Base-by-base conservation (phyloP, 2,329 filamentous ascomycete genomes). In the Talaromyces sp. region DNA sequence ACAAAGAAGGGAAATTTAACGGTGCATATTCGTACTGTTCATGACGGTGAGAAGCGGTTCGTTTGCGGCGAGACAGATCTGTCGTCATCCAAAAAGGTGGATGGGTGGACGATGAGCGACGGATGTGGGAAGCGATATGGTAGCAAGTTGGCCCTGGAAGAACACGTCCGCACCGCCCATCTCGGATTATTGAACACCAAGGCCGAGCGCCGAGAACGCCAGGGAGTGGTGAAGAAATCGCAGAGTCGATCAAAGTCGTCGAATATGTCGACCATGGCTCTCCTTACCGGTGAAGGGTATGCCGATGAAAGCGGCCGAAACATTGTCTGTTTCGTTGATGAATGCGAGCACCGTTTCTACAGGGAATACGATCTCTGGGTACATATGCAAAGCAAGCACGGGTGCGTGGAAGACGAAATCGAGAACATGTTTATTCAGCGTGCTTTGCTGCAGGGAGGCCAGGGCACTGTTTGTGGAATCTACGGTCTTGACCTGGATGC, bases 141-240 rank as follows among this genome's bases (percentile, higher is more conserved):
- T 61, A 89, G 88, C 63, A 96, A 95, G 73, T 83, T 85, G 19
- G 86, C 86, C 31, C 81, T 97, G 0, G 89, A 93, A 72, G 89
- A 94, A 65, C 93, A 97, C 70, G 82, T 97, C 51, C 87, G 90
- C 21, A 91, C 88, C 54, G 84, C 90, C 24, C 93, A 97, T 72
- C 79, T 96, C 27, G 85, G 87, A n/a, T 76, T 84, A 24, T 74
- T 68, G 65, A 76, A 79, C 64, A 70, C 74, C 64, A 76, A 76
- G 68, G 71, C 74, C 62, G 70, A 70, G 60, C 72, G 70, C 29
- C 70, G 72, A 27, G 70, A 75, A 54, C 71, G 73, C 41, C 66
- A 71, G 50, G 68, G 73, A n/a, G 26, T 38, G 14, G 24, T 67
- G 11, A 58, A 50, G 41, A 66, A 66, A 21, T 64, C 64, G 2